phyloP scores from a whole-genome alignment of 495 filamentous ascomycete genomes.

The Penicillium maclennaniae region DNA sequence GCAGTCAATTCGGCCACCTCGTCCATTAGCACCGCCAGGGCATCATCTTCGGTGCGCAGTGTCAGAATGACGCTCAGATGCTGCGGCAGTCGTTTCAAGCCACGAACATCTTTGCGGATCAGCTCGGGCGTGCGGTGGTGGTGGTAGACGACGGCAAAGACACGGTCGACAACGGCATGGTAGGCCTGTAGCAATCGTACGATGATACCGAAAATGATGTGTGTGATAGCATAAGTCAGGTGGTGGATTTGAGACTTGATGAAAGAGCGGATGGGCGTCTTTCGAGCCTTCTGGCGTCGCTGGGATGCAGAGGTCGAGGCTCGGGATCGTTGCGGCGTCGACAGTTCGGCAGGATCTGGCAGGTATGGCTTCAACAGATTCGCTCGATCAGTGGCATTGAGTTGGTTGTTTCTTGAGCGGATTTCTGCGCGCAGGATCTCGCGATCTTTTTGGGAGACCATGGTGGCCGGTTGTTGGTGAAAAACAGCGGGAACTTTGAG shows the following conservation, averaged over 20 bases:
- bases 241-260: slow-evolving; percentile 62
- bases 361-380: slow-evolving; percentile 72
- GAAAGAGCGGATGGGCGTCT: slow-evolving; percentile 61
- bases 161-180: slow-evolving; percentile 67
- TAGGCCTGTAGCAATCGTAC: slow-evolving; percentile 75
- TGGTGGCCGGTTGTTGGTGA: slow-evolving; percentile 20
- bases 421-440: slow-evolving; percentile 62
- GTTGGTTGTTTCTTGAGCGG: slow-evolving; percentile 51
- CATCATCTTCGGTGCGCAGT: slow-evolving; percentile 64
- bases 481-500: not conserved
- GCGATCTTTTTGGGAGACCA: slow-evolving; percentile 54
- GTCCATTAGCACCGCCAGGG: slow-evolving; percentile 76
- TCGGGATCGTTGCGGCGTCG: slow-evolving; percentile 10
- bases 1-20: slow-evolving; percentile 86
- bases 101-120: slow-evolving; percentile 82
- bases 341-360: slow-evolving; percentile 52
- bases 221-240: slow-evolving; percentile 67
- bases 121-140: slow-evolving; percentile 92
- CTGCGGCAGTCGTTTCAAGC: slow-evolving; percentile 64
- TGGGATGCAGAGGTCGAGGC: slow-evolving; percentile 16
- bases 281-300: slow-evolving; percentile 31
- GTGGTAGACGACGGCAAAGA: slow-evolving; percentile 79
- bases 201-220: slow-evolving; percentile 81
- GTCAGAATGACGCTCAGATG: slow-evolving; percentile 87
- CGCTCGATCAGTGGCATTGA: slow-evolving; percentile 66